phyloP scores from a whole-genome alignment of 2,329 filamentous ascomycete species.

The Paraphaeosphaeria minitans region DNA sequence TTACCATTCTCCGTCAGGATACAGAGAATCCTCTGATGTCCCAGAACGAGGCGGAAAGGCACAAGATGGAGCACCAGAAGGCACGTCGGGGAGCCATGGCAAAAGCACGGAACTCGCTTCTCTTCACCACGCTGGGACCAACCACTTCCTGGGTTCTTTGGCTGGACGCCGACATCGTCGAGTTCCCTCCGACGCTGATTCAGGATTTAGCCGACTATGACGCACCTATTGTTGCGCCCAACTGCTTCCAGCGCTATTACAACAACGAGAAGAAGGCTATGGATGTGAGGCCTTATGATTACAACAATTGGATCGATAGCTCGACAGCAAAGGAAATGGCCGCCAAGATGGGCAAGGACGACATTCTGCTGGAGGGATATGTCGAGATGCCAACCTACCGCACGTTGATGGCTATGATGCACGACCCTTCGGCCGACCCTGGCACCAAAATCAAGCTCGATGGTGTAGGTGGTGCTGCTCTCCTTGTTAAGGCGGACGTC shows the following conservation, averaged over 20 bases:
- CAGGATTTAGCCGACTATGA: conserved; percentile 89
- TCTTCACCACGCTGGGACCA: conserved; percentile 93
- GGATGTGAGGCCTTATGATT: conserved; percentile 88
- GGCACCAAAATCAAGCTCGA: conserved; percentile 76
- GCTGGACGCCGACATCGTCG: conserved; percentile 91
- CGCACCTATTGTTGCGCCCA: conserved; percentile 90
- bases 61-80: conserved; percentile 92
- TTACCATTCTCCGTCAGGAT: conserved; percentile 94
- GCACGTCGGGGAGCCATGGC: conserved; percentile 86
- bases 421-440: conserved; percentile 57
- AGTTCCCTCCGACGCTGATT: conserved; percentile 82
- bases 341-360: conserved; percentile 82
- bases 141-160: conserved; percentile 95
- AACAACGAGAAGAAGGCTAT: conserved; percentile 71
- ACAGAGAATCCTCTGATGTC: conserved; percentile 81
- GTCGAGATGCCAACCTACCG: conserved; percentile 91
- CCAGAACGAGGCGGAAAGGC: conserved; percentile 85
- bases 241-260: conserved; percentile 87
- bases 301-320: conserved; percentile 96
- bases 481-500: conserved; percentile 95
- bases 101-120: conserved; percentile 87
- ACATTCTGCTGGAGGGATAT: conserved; percentile 93
- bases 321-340: conserved; percentile 76
- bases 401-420: conserved; percentile 86
- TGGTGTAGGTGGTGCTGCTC: conserved; percentile 88